phyloP scores from a whole-genome alignment of 164 flowering plant genomes.

The Cinnamomum chago region DNA sequence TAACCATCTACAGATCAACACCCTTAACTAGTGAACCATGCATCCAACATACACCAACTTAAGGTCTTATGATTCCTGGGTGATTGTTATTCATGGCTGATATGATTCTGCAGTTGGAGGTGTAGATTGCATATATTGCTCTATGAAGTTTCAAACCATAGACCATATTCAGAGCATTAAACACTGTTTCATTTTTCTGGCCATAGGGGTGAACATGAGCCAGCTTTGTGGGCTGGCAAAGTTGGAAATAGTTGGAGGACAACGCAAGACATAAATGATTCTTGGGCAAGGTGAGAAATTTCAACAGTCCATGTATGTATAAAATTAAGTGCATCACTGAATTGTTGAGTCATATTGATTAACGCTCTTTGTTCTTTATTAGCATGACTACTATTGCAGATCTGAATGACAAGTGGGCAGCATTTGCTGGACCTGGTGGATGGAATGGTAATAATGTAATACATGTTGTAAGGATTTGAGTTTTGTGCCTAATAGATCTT shows the following conservation, averaged over 20 bases:
- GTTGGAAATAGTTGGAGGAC: conserved; percentile 99
- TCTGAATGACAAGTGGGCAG: conserved; percentile 93
- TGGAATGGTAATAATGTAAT: conserved; percentile 75
- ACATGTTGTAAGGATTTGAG: not conserved
- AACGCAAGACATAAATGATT: conserved; percentile 84
- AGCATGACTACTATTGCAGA: conserved; percentile 94
- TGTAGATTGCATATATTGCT: too few species aligned
- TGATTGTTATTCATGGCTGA: too few species aligned
- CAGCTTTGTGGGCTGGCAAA: conserved; percentile 81
- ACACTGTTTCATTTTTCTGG: conserved; percentile 6
- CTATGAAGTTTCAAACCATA: too few species aligned
- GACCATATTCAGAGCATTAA: not conserved
- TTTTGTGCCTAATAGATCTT: not conserved
- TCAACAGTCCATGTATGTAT: not conserved
- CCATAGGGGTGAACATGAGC: conserved; percentile 87
- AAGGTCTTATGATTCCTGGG: too few species aligned
- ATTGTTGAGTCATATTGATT: conserved; percentile 8
- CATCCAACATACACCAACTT: too few species aligned
- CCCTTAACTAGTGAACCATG: too few species aligned
- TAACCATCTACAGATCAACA: too few species aligned
- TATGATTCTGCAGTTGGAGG: too few species aligned
- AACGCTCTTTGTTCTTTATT: conserved; percentile 9
- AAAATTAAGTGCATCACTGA: not conserved
- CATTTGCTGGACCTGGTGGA: conserved; percentile 99
- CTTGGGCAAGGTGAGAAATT: conserved; percentile 81